These are phyloP conservation scores for Hibiscus mutabilis DNA, from an alignment of 345 rosid species.

Conservation along the genomic window DNA sequence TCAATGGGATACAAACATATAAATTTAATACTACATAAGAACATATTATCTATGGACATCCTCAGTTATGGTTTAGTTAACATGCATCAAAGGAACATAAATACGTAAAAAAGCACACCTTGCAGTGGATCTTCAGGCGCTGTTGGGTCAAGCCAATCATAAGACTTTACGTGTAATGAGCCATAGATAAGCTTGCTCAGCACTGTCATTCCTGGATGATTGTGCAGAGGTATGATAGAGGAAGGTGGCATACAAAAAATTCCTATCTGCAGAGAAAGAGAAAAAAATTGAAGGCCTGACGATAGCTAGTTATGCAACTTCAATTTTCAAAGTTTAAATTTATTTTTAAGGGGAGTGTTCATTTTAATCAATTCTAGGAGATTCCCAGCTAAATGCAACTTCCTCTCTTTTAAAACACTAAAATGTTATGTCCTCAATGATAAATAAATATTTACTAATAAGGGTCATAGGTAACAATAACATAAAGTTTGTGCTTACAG, in stretches of 20 bases:
- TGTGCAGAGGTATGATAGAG: conserved; percentile 87
- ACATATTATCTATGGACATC: not conserved
- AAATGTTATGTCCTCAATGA: not conserved
- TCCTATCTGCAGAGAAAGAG: conserved; percentile 57
- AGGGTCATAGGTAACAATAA: not conserved
- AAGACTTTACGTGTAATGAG: conserved; percentile 72
- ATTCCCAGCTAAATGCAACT: not conserved
- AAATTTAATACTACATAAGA: not conserved
- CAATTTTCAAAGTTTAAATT: not conserved
- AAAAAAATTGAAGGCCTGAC: not conserved
- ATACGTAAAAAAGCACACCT: conserved; percentile 34
- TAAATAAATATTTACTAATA: not conserved
- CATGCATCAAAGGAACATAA: conserved; percentile 4
- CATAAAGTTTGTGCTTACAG: conserved; percentile 49
- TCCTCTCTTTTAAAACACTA: not conserved
- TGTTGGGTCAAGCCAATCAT: conserved; percentile 74
- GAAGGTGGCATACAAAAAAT: conserved; percentile 89
- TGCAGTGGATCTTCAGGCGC: conserved; percentile 44
- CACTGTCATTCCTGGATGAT: conserved; percentile 95
- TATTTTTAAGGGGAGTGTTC: not conserved
- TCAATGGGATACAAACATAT: not conserved
- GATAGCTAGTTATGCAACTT: conserved; percentile 6
- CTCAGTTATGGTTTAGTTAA: not conserved
- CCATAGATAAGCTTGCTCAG: conserved; percentile 89
- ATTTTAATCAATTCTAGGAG: not conserved